A percentile compares a stretch with the other conserved stretches of the same genome.
Evolutionary conservation across 2,329 filamentous ascomycete species (phyloP).

Genomic region (Tolypocladium nubicola): DNA sequence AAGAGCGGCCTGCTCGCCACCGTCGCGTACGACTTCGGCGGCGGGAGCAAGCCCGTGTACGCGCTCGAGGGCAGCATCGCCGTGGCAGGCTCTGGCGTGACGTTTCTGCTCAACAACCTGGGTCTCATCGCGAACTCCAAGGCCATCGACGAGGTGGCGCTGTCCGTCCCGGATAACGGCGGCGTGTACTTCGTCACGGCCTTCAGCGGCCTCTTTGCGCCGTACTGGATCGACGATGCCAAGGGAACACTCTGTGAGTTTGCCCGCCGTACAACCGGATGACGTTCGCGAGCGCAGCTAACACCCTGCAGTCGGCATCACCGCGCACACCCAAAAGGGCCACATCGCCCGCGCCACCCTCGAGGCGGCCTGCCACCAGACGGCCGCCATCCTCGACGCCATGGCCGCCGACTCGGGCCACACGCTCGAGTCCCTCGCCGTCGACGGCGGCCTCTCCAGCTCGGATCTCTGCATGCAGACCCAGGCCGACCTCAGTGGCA

Average conservation of each 20-base stretch:
- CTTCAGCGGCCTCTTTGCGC: slow-evolving; percentile 83
- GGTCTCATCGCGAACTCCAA: slow-evolving; percentile 43
- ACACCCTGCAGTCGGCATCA: slow-evolving; percentile 54
- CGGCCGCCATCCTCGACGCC: slow-evolving; percentile 80
- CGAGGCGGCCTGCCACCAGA: slow-evolving; percentile 88
- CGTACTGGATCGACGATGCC: slow-evolving; percentile 91
- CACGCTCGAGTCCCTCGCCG: slow-evolving; percentile 62
- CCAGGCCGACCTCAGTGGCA: slow-evolving; percentile 75
- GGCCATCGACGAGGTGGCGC: slow-evolving; percentile 39
- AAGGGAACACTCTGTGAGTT: slow-evolving; percentile 70
- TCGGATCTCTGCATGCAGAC: slow-evolving; percentile 86
- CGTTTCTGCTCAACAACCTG: slow-evolving; percentile 58
- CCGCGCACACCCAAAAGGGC: slow-evolving; percentile 72
- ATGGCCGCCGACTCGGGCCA: slow-evolving; percentile 83
- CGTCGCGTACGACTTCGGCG: slow-evolving; percentile 72
- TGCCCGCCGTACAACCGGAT: neutral
- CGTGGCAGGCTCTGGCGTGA: slow-evolving; percentile 71
- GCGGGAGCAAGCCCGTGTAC: slow-evolving; percentile 52
- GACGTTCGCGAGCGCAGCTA: neutral
- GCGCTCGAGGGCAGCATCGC: slow-evolving; percentile 78
- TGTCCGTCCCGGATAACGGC: slow-evolving; percentile 57
- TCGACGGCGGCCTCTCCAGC: slow-evolving; percentile 84
- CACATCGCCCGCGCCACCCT: slow-evolving; percentile 85
- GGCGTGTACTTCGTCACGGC: slow-evolving; percentile 83
- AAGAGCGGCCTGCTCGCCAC: slow-evolving; percentile 76